Base-by-base conservation (phyloP, 805 yeast genomes). In the Yamadazyma akitaensis region DNA sequence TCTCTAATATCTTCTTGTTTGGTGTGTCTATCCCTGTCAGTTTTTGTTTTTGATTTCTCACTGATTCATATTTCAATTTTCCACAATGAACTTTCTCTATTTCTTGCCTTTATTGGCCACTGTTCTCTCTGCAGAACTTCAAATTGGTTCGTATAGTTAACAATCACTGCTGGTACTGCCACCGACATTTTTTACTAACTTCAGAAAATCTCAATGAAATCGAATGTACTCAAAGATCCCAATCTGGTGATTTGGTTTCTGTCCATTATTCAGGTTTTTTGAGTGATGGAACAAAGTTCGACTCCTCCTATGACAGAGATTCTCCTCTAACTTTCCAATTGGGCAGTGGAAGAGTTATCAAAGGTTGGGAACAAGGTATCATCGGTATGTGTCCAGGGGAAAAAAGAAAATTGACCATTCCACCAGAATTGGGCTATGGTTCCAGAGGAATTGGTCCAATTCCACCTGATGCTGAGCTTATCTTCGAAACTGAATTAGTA, bases 331-430 rank as follows among this genome's bases (percentile, higher is more conserved):
- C 74, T 36, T 90, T 90, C 65, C 66, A 66, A n/a, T 68, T 91
- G 44, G 97, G 97, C 36, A 63, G 66, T 21, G 91, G 95, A 5
- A 84, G 79, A 57, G 97, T 90, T 28, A 90, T 90, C 60, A 60
- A 74, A 50, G 97, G 97, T 49, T 90, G 97, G 97, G 97, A 90
- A 53, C 80, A 84, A 65, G 97, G 97, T 36, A 68, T 89, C 42
- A 56, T 58, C 30, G 64, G 61, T 35, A 87, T 87, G 95, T 90
- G 97, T 67, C 72, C 88, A 63, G 96, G 96, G 39, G 97, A 90
- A 65, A 75, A 83, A 69, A 79, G 97, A 61, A 83, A 77, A 55
- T 72, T 90, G 56, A 78, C 81, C 25, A 88, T 91, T 60, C 96
- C 97, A 40, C 77, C 95, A 5, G 74, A 76, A 28, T 64, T 88